Evolutionary conservation across 148 eudicot genomes (phyloP).

Genomic region (Silene latifolia): DNA sequence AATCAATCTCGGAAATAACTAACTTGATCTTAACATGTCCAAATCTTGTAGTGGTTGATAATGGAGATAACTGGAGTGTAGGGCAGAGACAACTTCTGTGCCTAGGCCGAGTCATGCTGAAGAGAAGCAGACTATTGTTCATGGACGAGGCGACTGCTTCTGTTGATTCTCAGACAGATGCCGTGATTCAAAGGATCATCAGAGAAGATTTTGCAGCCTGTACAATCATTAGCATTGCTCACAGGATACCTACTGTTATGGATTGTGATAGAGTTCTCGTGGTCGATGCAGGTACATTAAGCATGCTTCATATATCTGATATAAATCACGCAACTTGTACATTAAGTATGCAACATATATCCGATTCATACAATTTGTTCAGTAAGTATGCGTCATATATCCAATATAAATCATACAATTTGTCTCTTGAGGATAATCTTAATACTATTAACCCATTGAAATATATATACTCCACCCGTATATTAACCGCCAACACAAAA

Average conservation of each 20-base stretch:
- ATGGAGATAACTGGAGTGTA: conserved; percentile 96
- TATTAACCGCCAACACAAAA: no score
- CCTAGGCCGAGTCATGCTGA: conserved; percentile 86
- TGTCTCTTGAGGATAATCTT: no score
- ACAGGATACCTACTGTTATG: conserved; percentile 97
- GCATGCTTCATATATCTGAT: background rate
- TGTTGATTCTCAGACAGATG: conserved; percentile 93
- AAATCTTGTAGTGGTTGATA: conserved; percentile 52
- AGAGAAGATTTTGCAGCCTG: conserved; percentile 82
- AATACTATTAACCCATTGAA: no score
- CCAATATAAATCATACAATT: no score
- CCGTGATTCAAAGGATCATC: conserved; percentile 82
- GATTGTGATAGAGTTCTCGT: conserved; percentile 96
- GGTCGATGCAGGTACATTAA: conserved; percentile 67
- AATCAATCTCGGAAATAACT: background rate
- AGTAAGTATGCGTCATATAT: no score
- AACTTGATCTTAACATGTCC: background rate
- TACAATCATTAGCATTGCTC: conserved; percentile 97
- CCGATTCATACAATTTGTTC: background rate
- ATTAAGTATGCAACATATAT: no score
- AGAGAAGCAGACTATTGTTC: conserved; percentile 69
- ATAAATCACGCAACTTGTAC: background rate
- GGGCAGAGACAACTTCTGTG: conserved; percentile 96
- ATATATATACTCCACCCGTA: no score
- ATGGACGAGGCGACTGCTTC: conserved; percentile 99